These are phyloP conservation scores for Pterocarpus santalinus DNA, from an alignment of 306 rosid species.

Conservation along the genomic window DNA sequence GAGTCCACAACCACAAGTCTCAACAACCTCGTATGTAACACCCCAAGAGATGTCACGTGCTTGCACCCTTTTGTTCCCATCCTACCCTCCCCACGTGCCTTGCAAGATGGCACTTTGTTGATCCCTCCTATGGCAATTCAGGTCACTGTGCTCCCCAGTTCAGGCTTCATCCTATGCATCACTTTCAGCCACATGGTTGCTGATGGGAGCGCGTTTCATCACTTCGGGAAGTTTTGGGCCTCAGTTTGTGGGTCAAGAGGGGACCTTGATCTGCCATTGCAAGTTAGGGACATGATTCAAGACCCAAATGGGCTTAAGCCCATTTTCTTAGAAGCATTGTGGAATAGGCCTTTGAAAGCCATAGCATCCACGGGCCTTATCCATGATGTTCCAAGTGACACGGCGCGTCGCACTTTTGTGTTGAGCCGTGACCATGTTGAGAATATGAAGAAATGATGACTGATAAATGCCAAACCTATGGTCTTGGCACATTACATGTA, in stretches of 20 bases:
- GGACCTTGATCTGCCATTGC: slow-evolving; percentile 29
- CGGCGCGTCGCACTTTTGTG: slow-evolving; percentile 17
- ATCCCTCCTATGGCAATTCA: slow-evolving; percentile 40
- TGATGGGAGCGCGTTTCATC: slow-evolving; percentile 44
- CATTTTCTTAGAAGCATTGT: neutral
- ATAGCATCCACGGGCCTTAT: neutral
- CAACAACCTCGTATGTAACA: neutral
- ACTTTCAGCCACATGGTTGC: slow-evolving; percentile 32
- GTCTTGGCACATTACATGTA: neutral
- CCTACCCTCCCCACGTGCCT: slow-evolving; percentile 1
- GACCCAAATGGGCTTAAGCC: slow-evolving; percentile 25
- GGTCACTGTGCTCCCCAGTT: slow-evolving; percentile 22
- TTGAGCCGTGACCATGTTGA: slow-evolving; percentile 32
- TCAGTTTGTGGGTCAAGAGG: slow-evolving; percentile 7
- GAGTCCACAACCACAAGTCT: slow-evolving; percentile 13
- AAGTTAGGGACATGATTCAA: slow-evolving; percentile 27
- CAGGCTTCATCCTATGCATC: slow-evolving; percentile 31
- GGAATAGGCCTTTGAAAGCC: neutral
- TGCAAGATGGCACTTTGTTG: slow-evolving; percentile 27
- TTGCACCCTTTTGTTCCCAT: slow-evolving; percentile 16
- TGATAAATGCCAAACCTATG: neutral
- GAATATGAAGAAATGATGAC: slow-evolving; percentile 33
- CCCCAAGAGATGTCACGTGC: slow-evolving; percentile 9
- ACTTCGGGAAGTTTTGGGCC: slow-evolving; percentile 45
- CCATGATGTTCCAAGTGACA: neutral